Percentiles rank a stretch among this genome's conserved stretches.
Evolutionary conservation across 75 land plant species (phyloP).

Genomic region (Picea glauca): DNA sequence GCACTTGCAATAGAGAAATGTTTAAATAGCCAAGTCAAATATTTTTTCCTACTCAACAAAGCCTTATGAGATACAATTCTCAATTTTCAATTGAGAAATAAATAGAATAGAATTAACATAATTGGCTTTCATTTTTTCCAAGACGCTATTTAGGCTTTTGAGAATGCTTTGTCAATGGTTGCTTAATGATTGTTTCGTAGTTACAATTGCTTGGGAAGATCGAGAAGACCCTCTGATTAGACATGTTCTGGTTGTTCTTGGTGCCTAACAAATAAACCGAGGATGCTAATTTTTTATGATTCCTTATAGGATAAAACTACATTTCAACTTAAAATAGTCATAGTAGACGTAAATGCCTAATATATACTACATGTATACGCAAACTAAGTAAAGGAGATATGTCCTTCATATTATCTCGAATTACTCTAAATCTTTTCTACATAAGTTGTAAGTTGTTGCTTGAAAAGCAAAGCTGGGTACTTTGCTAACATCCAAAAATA

Average conservation of each 20-base stretch:
- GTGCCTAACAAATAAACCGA: slow-evolving; percentile 49
- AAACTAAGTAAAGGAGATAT: slow-evolving; percentile 46
- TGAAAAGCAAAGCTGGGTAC: slow-evolving; percentile 73
- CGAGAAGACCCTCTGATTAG: slow-evolving; percentile 57
- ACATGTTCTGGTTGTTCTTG: slow-evolving; percentile 64
- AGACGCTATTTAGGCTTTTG: slow-evolving; percentile 44
- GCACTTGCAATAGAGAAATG: no score
- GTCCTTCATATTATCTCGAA: slow-evolving; percentile 69
- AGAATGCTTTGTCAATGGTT: slow-evolving; percentile 91
- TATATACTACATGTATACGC: slow-evolving; percentile 61
- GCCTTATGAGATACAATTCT: no score
- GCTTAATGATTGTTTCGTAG: slow-evolving; percentile 73
- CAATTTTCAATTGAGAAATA: no score
- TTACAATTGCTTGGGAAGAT: slow-evolving; percentile 42
- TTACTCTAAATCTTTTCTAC: slow-evolving; percentile 71
- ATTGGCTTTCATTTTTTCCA: slow-evolving; percentile 56
- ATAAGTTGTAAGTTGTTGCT: slow-evolving; percentile 76
- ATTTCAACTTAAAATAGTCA: not conserved
- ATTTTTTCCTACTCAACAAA: no score
- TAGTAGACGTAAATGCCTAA: not conserved
- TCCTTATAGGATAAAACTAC: not conserved
- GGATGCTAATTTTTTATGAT: not conserved
- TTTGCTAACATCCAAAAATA: slow-evolving; percentile 24
- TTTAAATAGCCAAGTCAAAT: no score
- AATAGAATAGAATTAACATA: no score